Evolutionary conservation across 2,329 filamentous ascomycete species (phyloP), one percentile per base, ranked within the genome.

Genomic region (Pseudogymnoascus sp.): DNA sequence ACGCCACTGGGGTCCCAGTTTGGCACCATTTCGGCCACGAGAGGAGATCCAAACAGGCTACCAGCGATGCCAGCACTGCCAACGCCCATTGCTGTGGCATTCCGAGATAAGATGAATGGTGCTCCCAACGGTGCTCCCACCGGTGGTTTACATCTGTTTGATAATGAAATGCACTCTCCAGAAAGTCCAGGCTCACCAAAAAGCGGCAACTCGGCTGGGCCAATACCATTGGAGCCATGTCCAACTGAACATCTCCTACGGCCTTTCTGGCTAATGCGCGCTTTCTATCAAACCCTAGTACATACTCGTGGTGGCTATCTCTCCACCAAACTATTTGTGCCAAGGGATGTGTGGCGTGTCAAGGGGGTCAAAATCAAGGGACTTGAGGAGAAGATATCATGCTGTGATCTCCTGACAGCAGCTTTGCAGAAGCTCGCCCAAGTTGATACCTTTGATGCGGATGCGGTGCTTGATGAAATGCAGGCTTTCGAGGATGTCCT

Each of bases 231-330:
- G 4, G 94, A 99, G 71, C 90, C 94, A 2, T 99, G 95, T 72
- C 94, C 94, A 0, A 90, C 89, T 37, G 91, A 95, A 41, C 87
- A 88, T 64, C 82, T 97, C 69, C 81, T 97, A n/a, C 87, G 94
- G 19, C 95, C 94, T 1, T 99, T 97, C 74, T 99, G 94, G 94
- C 80, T 99, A 49, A 96, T 99, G 91, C 87, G 94, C 62, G 92
- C 90, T 65, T 81, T 99, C 26, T 96, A 94, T 72, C 91, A 97
- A 73, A 96, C 92, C 0, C 85, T 99, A 49, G 89, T 88, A 16
- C 93, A 99, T 71, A 91, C 93, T 2, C 86, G 91, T 23, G 94
- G 94, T 38, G 94, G 92, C 14, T 99, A 97, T 72, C 72, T 99
- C 19, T 96, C 92, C 61, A 93, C 87, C 21, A 92, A 92, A 69